Evolutionary conservation across 805 yeast genomes (phyloP).

Genomic region (Candida mattraensis): DNA sequence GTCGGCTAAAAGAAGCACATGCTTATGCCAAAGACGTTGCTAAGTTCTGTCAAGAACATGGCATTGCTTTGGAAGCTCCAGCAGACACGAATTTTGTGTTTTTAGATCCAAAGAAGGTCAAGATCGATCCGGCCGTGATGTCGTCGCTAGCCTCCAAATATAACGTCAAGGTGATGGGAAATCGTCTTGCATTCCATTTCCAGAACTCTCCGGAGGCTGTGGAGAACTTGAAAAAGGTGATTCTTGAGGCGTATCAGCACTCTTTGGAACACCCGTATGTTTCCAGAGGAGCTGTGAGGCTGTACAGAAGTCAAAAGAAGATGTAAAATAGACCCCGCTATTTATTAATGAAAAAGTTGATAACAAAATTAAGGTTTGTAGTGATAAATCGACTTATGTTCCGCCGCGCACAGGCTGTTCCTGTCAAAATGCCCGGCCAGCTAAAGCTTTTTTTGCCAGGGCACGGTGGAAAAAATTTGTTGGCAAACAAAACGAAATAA

Average conservation of each 20-base stretch:
- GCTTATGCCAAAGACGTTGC: conserved; percentile 47
- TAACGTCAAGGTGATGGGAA: conserved; percentile 66
- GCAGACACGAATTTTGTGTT: conserved; percentile 82
- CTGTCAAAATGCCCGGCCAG: conserved; percentile 6
- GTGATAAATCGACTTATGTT: too few relatives aligned
- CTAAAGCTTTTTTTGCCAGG: conserved; percentile 1
- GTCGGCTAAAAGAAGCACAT: conserved; percentile 49
- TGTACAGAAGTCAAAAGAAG: conserved; percentile 24
- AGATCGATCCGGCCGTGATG: conserved; percentile 53
- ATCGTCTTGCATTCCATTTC: conserved; percentile 78
- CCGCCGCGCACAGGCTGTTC: too few relatives aligned
- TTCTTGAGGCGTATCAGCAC: conserved; percentile 53
- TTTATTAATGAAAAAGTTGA: too few relatives aligned
- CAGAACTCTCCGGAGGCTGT: conserved; percentile 55
- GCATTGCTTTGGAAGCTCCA: conserved; percentile 63
- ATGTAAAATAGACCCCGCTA: too few relatives aligned
- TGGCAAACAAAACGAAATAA: too few relatives aligned
- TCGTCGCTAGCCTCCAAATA: conserved; percentile 54
- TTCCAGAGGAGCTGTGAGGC: conserved; percentile 42
- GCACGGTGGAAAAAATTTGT: conserved; percentile 1
- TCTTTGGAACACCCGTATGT: conserved; percentile 53
- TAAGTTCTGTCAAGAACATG: conserved; percentile 49
- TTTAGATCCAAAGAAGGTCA: conserved; percentile 53
- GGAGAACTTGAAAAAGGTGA: conserved; percentile 53
- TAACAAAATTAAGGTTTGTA: too few relatives aligned